Conservation (phyloP, 306 rosid genomes). For the Casuarina cunninghamiana region DNA sequence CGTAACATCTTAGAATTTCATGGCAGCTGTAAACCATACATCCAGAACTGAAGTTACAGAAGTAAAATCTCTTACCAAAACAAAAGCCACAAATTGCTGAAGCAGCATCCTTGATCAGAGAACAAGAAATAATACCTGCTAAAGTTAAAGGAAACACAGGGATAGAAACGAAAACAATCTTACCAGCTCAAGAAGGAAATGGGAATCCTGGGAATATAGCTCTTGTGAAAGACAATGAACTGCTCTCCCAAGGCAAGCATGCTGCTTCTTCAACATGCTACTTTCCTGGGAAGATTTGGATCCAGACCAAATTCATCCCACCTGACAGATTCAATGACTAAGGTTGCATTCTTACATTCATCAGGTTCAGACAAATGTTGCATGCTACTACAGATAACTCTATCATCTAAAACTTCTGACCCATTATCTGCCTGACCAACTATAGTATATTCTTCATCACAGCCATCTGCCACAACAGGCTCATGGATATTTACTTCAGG, state of each 20-base stretch:
- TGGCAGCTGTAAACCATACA: too few relatives aligned
- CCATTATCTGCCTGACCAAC: conserved; percentile 23
- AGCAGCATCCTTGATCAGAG: too few relatives aligned
- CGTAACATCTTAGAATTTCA: too few relatives aligned
- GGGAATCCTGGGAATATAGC: conserved; percentile 95
- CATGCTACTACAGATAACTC: conserved; percentile 27
- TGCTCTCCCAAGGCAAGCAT: conserved; percentile 97
- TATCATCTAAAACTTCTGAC: conserved; percentile 30
- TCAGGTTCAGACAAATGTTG: conserved; percentile 30
- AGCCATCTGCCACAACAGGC: conserved; percentile 25
- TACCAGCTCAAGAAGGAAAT: conserved; percentile 97
- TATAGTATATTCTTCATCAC: conserved; percentile 27
- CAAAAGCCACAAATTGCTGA: too few relatives aligned
- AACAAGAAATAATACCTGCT: too few relatives aligned
- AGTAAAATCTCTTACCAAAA: too few relatives aligned
- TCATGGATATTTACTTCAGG: conserved; percentile 38
- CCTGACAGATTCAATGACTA: conserved; percentile 78
- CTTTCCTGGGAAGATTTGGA: conserved; percentile 65
- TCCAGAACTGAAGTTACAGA: too few relatives aligned
- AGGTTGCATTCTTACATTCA: conserved; percentile 57
- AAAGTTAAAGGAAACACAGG: conserved; percentile 8
- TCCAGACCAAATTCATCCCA: conserved; percentile 91
- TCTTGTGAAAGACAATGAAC: conserved; percentile 97
- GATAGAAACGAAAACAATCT: conserved; percentile 25
- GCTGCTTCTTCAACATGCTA: conserved; percentile 87